Evolutionary conservation across 495 filamentous ascomycete genomes (phyloP).

Genomic region (Apodospora peruviana): DNA sequence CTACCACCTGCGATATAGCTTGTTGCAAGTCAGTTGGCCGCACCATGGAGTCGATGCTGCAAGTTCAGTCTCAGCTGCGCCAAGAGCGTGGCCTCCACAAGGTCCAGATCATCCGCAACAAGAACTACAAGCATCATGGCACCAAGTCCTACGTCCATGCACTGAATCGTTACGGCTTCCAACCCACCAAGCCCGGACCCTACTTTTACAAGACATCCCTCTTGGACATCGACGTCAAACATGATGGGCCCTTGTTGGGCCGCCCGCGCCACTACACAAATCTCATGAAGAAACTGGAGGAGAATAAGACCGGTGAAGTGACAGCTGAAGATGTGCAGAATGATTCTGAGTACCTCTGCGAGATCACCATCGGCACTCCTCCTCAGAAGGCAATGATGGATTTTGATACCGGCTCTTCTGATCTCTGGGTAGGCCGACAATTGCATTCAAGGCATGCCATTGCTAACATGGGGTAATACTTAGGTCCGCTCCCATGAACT

Average conservation of each 20-base stretch:
- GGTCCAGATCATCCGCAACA: constrained; percentile 50
- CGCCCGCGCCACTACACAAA: constrained; percentile 35
- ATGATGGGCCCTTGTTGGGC: constrained; percentile 38
- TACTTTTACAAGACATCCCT: constrained; percentile 48
- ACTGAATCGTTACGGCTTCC: constrained; percentile 65
- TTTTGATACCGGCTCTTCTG: constrained; percentile 73
- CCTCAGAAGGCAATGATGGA: constrained; percentile 61
- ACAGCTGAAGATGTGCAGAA: constrained; percentile 70
- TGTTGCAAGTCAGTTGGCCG: not conserved
- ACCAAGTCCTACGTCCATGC: constrained; percentile 67
- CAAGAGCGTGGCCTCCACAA: constrained; percentile 38
- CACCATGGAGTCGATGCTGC: constrained; percentile 29
- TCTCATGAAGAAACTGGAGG: constrained; percentile 46
- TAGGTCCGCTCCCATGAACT: constrained; percentile 58
- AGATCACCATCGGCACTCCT: constrained; percentile 63
- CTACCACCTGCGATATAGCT: not conserved
- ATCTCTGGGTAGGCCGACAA: constrained; percentile 62
- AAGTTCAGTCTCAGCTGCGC: constrained; percentile 28
- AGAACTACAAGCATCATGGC: constrained; percentile 58
- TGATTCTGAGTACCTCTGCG: constrained; percentile 63
- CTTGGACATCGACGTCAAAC: constrained; percentile 25
- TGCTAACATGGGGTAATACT: constrained; percentile 12
- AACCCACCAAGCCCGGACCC: constrained; percentile 64
- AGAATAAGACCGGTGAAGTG: constrained; percentile 45
- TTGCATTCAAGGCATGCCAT: not conserved